Evolutionary conservation across 1,139 yeast species (phyloP).

Genomic region (Suhomyces atakaporum): DNA sequence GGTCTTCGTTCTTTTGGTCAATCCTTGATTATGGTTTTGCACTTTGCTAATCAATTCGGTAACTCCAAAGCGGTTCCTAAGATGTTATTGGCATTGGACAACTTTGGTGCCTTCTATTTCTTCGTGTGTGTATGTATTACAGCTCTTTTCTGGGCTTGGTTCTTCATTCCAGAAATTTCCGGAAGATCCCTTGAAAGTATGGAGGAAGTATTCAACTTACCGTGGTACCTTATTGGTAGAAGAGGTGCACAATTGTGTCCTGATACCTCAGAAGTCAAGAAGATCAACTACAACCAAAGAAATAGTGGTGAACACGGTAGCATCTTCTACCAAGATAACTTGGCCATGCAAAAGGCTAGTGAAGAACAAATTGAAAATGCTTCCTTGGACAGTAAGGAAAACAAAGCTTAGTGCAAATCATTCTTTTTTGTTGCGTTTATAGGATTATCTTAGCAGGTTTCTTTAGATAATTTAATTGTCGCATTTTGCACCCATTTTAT

Average conservation of each 20-base stretch:
- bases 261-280: slow-evolving; percentile 25
- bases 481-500: slow-evolving; percentile 1
- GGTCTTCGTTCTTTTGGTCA: slow-evolving; percentile 26
- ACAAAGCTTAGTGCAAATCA: slow-evolving; percentile 1
- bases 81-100: slow-evolving; percentile 23
- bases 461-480: neutral
- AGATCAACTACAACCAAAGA: slow-evolving; percentile 15
- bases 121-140: slow-evolving; percentile 20
- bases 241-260: slow-evolving; percentile 26
- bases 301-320: slow-evolving; percentile 9
- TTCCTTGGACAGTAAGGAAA: slow-evolving; percentile 9
- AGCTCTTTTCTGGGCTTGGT: slow-evolving; percentile 25
- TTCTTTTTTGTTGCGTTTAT: neutral
- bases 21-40: slow-evolving; percentile 26
- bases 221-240: slow-evolving; percentile 28
- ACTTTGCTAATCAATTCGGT: slow-evolving; percentile 28
- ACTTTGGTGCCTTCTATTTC: slow-evolving; percentile 24
- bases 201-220: slow-evolving; percentile 29
- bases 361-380: slow-evolving; percentile 14
- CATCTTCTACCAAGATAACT: slow-evolving; percentile 8
- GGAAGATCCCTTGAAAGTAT: slow-evolving; percentile 29
- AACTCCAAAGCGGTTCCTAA: slow-evolving; percentile 27
- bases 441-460: neutral
- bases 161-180: slow-evolving; percentile 26
- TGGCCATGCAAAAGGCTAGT: slow-evolving; percentile 7